These are phyloP conservation scores for Trametes elegans DNA, from an alignment of 768 basidiomycete genomes.

Conservation along the genomic window DNA sequence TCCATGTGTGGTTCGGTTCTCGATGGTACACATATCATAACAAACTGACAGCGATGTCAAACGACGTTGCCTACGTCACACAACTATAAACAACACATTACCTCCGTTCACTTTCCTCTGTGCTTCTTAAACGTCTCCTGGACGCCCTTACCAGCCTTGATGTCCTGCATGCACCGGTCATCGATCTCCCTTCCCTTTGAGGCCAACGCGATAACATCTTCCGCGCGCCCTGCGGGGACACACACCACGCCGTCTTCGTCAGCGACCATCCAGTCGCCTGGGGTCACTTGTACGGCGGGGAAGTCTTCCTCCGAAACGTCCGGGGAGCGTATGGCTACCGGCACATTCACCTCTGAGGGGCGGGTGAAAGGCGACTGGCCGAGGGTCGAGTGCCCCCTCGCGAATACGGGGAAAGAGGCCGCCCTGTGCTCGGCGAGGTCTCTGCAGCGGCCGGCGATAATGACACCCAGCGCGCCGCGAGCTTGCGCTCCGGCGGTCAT, in stretches of 20 bases:
- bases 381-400: constrained; percentile 77
- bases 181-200: constrained; percentile 61
- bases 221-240: constrained; percentile 55
- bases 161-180: constrained; percentile 68
- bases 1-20: no score
- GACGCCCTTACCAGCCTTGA: constrained; percentile 70
- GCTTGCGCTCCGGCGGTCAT: constrained; percentile 85
- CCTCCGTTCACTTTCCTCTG: constrained; percentile 44
- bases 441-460: constrained; percentile 84
- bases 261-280: constrained; percentile 83
- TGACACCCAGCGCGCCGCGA: constrained; percentile 66
- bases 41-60: neutral
- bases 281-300: constrained; percentile 54
- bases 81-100: neutral
- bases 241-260: constrained; percentile 90
- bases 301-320: constrained; percentile 38
- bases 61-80: neutral
- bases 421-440: constrained; percentile 77
- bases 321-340: constrained; percentile 46
- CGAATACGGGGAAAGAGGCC: constrained; percentile 76
- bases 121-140: constrained; percentile 77
- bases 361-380: constrained; percentile 86
- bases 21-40: neutral
- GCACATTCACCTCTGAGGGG: constrained; percentile 70
- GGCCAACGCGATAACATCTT: constrained; percentile 59